Evolutionary conservation across 176 grass and related monocot genomes (phyloP).

Genomic region (Oryza longistaminata): DNA sequence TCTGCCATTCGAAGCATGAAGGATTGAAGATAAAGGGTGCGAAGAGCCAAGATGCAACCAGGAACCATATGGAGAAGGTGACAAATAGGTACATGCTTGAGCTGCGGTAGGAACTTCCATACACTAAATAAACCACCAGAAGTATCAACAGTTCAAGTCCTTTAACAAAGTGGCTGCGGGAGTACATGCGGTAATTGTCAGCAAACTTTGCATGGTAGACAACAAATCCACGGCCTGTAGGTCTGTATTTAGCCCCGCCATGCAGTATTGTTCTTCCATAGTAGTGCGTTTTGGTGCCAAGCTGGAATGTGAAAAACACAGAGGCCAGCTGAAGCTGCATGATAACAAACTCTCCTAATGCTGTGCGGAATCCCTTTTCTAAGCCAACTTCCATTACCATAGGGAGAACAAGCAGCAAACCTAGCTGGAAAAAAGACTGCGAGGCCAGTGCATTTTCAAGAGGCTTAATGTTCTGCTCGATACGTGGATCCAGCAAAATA

Average conservation of each 20-base stretch:
- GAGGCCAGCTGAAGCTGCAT: slow-evolving; percentile 97
- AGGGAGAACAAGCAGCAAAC: slow-evolving; percentile 86
- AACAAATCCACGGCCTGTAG: slow-evolving; percentile 86
- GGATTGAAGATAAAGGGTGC: slow-evolving; percentile 91
- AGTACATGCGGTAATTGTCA: slow-evolving; percentile 92
- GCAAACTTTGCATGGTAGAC: slow-evolving; percentile 88
- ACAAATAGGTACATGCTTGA: slow-evolving; percentile 75
- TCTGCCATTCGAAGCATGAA: slow-evolving; percentile 92
- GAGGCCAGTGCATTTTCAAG: slow-evolving; percentile 93
- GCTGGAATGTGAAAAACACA: slow-evolving; percentile 95
- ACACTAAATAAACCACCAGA: slow-evolving; percentile 75
- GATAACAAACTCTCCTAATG: slow-evolving; percentile 87
- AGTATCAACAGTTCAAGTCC: slow-evolving; percentile 84
- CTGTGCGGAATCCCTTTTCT: slow-evolving; percentile 92
- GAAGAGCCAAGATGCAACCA: slow-evolving; percentile 86
- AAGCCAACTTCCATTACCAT: slow-evolving; percentile 97
- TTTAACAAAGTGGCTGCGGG: slow-evolving; percentile 96
- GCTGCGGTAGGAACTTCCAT: slow-evolving; percentile 75
- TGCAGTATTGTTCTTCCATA: slow-evolving; percentile 94
- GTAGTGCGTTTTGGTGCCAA: slow-evolving; percentile 92
- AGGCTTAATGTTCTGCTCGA: slow-evolving; percentile 62
- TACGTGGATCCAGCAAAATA: slow-evolving; percentile 71
- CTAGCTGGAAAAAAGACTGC: slow-evolving; percentile 87
- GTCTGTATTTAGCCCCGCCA: slow-evolving; percentile 82
- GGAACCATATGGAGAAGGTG: slow-evolving; percentile 76